Evolutionary conservation across 2,329 filamentous ascomycete species (phyloP).

Genomic region (Fusarium cyanostomum): DNA sequence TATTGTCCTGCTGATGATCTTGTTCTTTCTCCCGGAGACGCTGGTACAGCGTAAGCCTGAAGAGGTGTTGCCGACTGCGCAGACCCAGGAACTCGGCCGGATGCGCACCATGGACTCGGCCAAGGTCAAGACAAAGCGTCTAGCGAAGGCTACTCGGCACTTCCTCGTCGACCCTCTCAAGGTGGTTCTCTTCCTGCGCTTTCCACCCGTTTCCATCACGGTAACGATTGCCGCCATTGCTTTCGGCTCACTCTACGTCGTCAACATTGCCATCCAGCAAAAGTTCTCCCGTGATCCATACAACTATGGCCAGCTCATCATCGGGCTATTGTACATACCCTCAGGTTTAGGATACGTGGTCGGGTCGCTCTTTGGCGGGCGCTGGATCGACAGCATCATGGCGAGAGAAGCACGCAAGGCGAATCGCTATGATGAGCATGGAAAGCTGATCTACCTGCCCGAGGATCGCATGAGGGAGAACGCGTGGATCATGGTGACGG

Average conservation of each 20-base stretch:
- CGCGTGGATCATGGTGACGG: slow-evolving; percentile 75
- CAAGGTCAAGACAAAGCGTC: slow-evolving; percentile 63
- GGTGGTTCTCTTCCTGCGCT: slow-evolving; percentile 76
- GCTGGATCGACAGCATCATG: slow-evolving; percentile 87
- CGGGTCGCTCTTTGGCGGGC: slow-evolving; percentile 74
- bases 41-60: slow-evolving; percentile 53
- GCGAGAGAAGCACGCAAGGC: slow-evolving; percentile 76
- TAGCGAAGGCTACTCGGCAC: slow-evolving; percentile 63
- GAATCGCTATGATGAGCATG: slow-evolving; percentile 72
- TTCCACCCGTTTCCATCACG: slow-evolving; percentile 75
- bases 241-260: slow-evolving; percentile 78
- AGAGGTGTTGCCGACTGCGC: neutral
- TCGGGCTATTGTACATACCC: slow-evolving; percentile 82
- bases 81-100: slow-evolving; percentile 48
- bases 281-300: slow-evolving; percentile 75
- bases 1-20: slow-evolving; percentile 62
- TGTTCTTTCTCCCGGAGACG: slow-evolving; percentile 74
- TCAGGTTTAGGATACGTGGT: slow-evolving; percentile 77
- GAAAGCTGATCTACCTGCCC: slow-evolving; percentile 73
- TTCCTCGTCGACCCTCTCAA: slow-evolving; percentile 76
- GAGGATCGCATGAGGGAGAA: slow-evolving; percentile 88
- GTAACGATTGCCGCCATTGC: slow-evolving; percentile 80
- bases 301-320: slow-evolving; percentile 70
- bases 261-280: slow-evolving; percentile 80
- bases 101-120: slow-evolving; percentile 71